Percentiles rank a stretch among this genome's conserved stretches.
Conservation (phyloP, 78 protist genomes). For the Dictyostelium intermedium region DNA sequence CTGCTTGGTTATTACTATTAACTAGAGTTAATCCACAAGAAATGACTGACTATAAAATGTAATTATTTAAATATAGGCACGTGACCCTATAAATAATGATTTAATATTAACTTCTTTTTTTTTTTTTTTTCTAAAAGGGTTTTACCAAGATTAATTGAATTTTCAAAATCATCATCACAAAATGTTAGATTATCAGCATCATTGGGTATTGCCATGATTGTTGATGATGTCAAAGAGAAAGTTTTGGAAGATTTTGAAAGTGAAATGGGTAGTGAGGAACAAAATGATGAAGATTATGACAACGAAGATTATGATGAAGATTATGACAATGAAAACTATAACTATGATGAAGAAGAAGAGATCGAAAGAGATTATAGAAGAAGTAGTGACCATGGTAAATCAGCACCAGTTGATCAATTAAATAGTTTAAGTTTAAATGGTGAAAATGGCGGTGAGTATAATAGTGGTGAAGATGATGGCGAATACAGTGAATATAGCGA, state of each 20-base stretch:
- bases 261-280: constrained; percentile 8
- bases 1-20: constrained; percentile 25
- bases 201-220: constrained; percentile 36
- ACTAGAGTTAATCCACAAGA: constrained; percentile 31
- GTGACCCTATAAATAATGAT: too few relatives aligned
- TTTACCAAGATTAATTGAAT: constrained; percentile 18
- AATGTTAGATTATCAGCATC: constrained; percentile 25
- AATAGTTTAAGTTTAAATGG: background rate
- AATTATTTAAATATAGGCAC: too few relatives aligned
- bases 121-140: background rate
- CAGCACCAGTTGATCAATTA: background rate
- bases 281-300: constrained; percentile 36
- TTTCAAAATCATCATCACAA: constrained; percentile 28
- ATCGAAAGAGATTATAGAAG: background rate
- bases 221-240: constrained; percentile 43
- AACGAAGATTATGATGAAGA: background rate
- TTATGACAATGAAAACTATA: background rate
- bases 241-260: constrained; percentile 8
- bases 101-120: background rate
- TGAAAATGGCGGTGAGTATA: constrained; percentile 21
- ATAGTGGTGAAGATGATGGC: background rate
- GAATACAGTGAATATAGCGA: constrained; percentile 16
- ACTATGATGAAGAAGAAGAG: background rate
- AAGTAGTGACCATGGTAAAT: background rate
- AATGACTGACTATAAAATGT: constrained; percentile 29